Evolutionary conservation across 2,329 filamentous ascomycete species (phyloP), one percentile per base, ranked within the genome.

Genomic region (Trichophyton benhamiae): DNA sequence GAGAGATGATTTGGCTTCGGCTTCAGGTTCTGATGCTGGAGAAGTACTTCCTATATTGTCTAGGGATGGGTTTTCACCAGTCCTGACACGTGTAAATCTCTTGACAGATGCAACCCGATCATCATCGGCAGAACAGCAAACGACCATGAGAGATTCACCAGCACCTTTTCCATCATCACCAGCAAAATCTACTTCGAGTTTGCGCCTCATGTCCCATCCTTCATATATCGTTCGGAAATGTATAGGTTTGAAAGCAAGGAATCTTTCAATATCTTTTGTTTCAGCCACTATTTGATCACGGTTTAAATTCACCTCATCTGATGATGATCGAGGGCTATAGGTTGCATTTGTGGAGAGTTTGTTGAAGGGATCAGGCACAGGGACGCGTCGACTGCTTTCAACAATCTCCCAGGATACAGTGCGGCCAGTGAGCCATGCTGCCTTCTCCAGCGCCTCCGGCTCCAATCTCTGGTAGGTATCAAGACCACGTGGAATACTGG

Each of bases 191-290:
- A 96, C 89, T 68, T 94, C 87, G 2, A 97, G 77, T 64, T 79
- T 85, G 63, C 91, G 83, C 60, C 85, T 85, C 91, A 97, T 97
- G 69, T 97, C 89, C 92, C 94, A 97, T 1, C 88, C 87, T 62
- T 87, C 77, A 69, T 88, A 97, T 0, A 84, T 78, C 68, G 85
- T 86, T 22, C 86, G 84, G 71, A 95, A 95, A 67, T 95, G 83
- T 46, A 83, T 82, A 3, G 92, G 91, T 66, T 83, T 86, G 67
- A 87, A 84, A 0, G 77, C 78, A 17, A 95, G 72, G 66, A 88
- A 95, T 48, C 80, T 82, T 67, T 95, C 88, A 60, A 96, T 90
- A 72, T 95, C 89, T 57, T 82, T 81, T 0, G 89, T 90, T 71
- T 96, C 91, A 1, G 88, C 85, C 42, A 79, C 74, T 64, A 91